Evolutionary conservation across 106 monocot genomes (phyloP).

Genomic region (Platanthera zijinensis): DNA sequence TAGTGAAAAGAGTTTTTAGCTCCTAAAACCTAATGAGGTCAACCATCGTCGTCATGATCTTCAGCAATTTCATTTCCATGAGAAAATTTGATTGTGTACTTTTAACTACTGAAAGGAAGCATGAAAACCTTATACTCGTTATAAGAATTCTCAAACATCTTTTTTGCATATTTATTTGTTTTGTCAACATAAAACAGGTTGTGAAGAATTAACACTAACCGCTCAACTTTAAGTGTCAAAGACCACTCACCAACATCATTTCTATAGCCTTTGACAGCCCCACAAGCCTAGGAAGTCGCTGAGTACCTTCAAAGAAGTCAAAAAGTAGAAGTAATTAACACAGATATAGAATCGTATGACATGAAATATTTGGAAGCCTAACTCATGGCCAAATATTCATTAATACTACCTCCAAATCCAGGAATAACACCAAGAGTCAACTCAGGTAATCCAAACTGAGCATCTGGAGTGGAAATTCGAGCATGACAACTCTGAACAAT

Average conservation of each 20-base stretch:
- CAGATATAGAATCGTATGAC: neutral
- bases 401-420: conserved; percentile 70
- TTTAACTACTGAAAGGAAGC: no score
- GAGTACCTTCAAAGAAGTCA: conserved; percentile 48
- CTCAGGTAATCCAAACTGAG: conserved; percentile 81
- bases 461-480: conserved; percentile 68
- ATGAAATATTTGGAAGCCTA: neutral
- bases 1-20: no score
- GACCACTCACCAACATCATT: conserved; percentile 68
- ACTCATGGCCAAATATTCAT: neutral
- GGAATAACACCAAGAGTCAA: conserved; percentile 88
- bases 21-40: no score
- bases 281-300: conserved; percentile 84
- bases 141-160: neutral
- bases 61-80: neutral
- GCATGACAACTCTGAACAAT: conserved; percentile 74
- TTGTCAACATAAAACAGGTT: neutral
- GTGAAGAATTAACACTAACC: neutral
- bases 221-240: neutral
- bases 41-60: no score
- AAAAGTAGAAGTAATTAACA: neutral
- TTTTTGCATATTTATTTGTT: conserved; percentile 2
- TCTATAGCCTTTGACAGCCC: conserved; percentile 73
- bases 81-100: no score
- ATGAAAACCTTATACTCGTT: neutral